phyloP scores from a whole-genome alignment of 805 yeast species.

The Candida jianshihensis region DNA sequence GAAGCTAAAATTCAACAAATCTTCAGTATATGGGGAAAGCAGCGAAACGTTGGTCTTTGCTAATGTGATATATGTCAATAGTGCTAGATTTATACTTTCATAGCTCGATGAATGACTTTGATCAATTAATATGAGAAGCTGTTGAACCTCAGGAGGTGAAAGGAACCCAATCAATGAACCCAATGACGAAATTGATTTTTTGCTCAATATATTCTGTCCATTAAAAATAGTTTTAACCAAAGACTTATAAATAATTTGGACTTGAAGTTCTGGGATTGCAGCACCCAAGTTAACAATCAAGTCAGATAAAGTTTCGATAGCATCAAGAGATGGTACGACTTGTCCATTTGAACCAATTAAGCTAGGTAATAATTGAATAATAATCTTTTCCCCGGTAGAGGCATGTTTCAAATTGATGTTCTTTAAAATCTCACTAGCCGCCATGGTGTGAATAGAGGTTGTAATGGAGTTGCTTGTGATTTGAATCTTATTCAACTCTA shows the following conservation, averaged over 20 bases:
- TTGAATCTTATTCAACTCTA: conserved; percentile 13
- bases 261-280: conserved; percentile 30
- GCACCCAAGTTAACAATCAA: conserved; percentile 43
- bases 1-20: conserved; percentile 18
- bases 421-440: conserved; percentile 18
- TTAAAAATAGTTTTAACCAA: conserved; percentile 33
- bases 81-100: conserved; percentile 13
- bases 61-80: conserved; percentile 19
- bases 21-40: conserved; percentile 15
- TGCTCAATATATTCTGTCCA: conserved; percentile 39
- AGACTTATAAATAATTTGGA: conserved; percentile 19
- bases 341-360: conserved; percentile 28
- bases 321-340: conserved; percentile 36
- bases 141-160: conserved; percentile 19
- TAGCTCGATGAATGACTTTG: conserved; percentile 14
- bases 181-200: conserved; percentile 42
- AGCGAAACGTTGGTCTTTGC: conserved; percentile 23
- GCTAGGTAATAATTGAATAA: conserved; percentile 33
- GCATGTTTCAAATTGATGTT: conserved; percentile 18
- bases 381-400: conserved; percentile 23
- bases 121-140: conserved; percentile 15
- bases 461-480: conserved; percentile 20
- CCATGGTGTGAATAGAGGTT: conserved; percentile 24
- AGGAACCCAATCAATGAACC: conserved; percentile 33
- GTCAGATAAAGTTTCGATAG: conserved; percentile 55